Conservation (phyloP, 1,139 yeast genomes). For the Hemisphaericaspora lyxosophila region DNA sequence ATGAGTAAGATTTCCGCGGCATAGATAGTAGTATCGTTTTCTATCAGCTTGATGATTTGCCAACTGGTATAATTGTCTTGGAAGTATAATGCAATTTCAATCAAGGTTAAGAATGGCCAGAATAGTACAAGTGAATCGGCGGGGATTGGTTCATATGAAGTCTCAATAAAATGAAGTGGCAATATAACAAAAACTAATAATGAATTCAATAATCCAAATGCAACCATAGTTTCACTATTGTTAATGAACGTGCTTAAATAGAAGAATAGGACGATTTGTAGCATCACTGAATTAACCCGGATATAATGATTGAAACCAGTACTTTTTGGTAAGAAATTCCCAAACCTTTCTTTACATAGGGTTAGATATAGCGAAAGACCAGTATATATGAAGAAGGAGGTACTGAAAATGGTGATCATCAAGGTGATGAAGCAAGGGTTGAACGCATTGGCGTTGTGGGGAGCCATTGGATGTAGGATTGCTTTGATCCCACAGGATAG, state of each 20-base stretch:
- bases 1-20: constrained; percentile 20
- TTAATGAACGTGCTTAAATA: constrained; percentile 20
- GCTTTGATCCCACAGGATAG: constrained; percentile 17
- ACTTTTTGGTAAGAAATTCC: constrained; percentile 24
- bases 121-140: constrained; percentile 35
- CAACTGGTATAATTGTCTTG: constrained; percentile 32
- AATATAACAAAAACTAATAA: constrained; percentile 19
- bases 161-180: constrained; percentile 46
- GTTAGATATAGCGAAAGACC: constrained; percentile 23
- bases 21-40: constrained; percentile 10
- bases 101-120: constrained; percentile 38
- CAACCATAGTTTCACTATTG: constrained; percentile 23
- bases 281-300: constrained; percentile 25
- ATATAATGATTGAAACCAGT: constrained; percentile 31
- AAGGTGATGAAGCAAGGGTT: constrained; percentile 52
- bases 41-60: constrained; percentile 21
- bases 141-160: constrained; percentile 31
- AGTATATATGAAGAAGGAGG: constrained; percentile 16
- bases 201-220: constrained; percentile 20
- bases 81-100: constrained; percentile 22
- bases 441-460: constrained; percentile 46
- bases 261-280: constrained; percentile 25
- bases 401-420: constrained; percentile 7
- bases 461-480: constrained; percentile 21
- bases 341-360: constrained; percentile 16